A percentile compares a stretch with the other conserved stretches of the same genome.
These are phyloP conservation scores for Teratosphaeriaceae sp. DNA, from an alignment of 2,329 filamentous ascomycete species.

Conservation along the genomic window DNA sequence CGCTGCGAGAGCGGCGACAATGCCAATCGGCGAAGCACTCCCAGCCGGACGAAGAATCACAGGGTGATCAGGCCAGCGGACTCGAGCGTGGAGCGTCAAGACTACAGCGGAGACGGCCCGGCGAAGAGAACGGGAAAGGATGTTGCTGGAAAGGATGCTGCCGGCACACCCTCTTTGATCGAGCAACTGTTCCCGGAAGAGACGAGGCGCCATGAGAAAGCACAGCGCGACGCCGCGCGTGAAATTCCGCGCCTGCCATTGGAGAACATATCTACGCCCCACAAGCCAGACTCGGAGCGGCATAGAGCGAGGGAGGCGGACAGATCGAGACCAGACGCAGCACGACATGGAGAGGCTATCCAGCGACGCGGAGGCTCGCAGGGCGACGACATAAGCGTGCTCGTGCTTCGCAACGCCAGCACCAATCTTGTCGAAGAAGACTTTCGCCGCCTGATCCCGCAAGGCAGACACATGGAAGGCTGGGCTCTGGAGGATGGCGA, in stretches of 20 bases:
- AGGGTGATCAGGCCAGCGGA: no score
- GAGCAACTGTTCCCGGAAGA: constrained; percentile 52
- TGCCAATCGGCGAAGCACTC: neutral
- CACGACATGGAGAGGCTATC: neutral
- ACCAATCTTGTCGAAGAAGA: constrained; percentile 58
- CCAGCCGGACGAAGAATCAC: neutral
- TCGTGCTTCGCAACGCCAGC: constrained; percentile 55
- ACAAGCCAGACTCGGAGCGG: neutral
- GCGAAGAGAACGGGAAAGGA: neutral
- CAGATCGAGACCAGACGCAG: neutral
- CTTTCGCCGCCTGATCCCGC: constrained; percentile 61
- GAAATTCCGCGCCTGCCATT: constrained; percentile 30
- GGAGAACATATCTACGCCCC: constrained; percentile 8
- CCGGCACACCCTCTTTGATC: constrained; percentile 31
- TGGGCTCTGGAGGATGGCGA: constrained; percentile 52
- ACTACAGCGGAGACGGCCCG: no score
- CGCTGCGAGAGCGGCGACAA: neutral
- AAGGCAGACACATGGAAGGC: constrained; percentile 57
- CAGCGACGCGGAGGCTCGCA: neutral
- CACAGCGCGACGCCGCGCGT: constrained; percentile 14
- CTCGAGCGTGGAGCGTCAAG: no score
- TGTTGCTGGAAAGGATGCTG: constrained; percentile 4
- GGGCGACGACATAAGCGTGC: constrained; percentile 24
- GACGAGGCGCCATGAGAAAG: constrained; percentile 24
- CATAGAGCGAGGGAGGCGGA: neutral